Evolutionary conservation across 2,329 filamentous ascomycete genomes (phyloP), one percentile per base, ranked within the genome.

Genomic region (Apiospora hydei): DNA sequence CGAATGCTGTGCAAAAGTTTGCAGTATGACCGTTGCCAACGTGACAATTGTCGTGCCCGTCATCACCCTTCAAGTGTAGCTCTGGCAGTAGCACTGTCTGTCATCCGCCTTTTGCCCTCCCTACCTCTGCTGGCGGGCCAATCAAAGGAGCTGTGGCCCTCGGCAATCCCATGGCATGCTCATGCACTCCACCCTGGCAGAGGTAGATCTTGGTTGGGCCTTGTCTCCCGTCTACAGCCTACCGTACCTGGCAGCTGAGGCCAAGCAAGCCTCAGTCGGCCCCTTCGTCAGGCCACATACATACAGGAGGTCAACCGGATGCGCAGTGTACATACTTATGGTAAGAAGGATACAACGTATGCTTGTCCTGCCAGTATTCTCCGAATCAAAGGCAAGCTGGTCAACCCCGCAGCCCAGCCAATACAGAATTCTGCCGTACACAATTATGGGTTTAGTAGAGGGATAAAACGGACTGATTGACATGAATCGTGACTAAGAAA

Each of bases 131-230:
- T 64, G 34, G 38, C 57, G 41, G 38, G 57, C 57, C 57, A 64
- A 64, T 64, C 57, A 64, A 21, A 34, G 34, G 57, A 64, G 34
- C 34, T n/a, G 18, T 64, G 34, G 18, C 30, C 18, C 34, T 64
- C 57, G 57, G 57, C 57, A 64, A 64, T 64, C 57, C 57, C 57
- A 64, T 41, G 4, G 53, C 57, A 64, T 64, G 34, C 57, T 64
- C 57, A 64, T 64, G 57, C 57, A 64, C 57, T 64, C 57, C 57
- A 64, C 57, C 57, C 57, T 64, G 30, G 16, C 41, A 41, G n/a
- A n/a, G 57, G 57, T 34, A 41, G 57, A 64, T 64, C 57, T 64
- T 64, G 57, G 57, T 64, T 64, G 34, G 21, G 38, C 57, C 57
- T 34, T 38, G 34, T 64, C 57, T 64, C 18, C 57, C 34, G 57